These are phyloP conservation scores for Umbelopsis isabellina DNA, from an alignment of 192 early-diverging fungal genomes.

Conservation along the genomic window DNA sequence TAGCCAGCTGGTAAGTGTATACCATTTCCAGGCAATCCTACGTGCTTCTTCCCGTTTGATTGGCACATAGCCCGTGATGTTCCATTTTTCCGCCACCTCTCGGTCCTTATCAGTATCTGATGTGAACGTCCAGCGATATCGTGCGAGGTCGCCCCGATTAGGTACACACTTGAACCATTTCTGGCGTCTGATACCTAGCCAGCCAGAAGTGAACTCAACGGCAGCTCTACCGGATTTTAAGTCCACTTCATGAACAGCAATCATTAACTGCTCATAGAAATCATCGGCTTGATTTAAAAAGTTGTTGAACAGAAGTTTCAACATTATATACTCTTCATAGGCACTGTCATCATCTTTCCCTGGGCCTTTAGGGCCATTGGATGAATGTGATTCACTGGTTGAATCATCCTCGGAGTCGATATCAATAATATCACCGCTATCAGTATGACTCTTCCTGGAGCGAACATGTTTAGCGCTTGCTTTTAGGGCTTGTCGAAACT, in stretches of 20 bases:
- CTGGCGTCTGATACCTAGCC: slow-evolving; percentile 25
- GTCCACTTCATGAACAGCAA: slow-evolving; percentile 16
- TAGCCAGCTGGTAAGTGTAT: slow-evolving; percentile 26
- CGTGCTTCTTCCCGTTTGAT: slow-evolving; percentile 37
- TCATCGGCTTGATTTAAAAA: slow-evolving; percentile 50
- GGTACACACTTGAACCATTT: slow-evolving; percentile 56
- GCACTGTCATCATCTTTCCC: not conserved
- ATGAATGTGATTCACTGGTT: not conserved
- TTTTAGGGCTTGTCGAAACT: slow-evolving; percentile 51
- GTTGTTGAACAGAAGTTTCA: slow-evolving; percentile 40
- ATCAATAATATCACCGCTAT: not conserved
- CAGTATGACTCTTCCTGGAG: slow-evolving; percentile 10
- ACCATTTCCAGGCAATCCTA: slow-evolving; percentile 44
- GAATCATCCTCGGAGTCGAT: slow-evolving; percentile 6
- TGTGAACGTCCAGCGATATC: slow-evolving; percentile 54
- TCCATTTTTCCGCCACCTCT: slow-evolving; percentile 29
- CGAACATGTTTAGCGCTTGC: slow-evolving; percentile 6
- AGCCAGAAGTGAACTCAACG: slow-evolving; percentile 5
- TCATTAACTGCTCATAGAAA: slow-evolving; percentile 48
- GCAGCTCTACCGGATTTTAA: slow-evolving; percentile 15
- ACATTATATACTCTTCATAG: slow-evolving; percentile 20
- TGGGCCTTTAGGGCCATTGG: not conserved
- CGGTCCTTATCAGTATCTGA: slow-evolving; percentile 31
- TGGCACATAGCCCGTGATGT: slow-evolving; percentile 39
- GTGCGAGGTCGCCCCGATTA: slow-evolving; percentile 52